Base-by-base conservation (phyloP, 2,329 filamentous ascomycete species). In the Pseudogymnoascus sp. region DNA sequence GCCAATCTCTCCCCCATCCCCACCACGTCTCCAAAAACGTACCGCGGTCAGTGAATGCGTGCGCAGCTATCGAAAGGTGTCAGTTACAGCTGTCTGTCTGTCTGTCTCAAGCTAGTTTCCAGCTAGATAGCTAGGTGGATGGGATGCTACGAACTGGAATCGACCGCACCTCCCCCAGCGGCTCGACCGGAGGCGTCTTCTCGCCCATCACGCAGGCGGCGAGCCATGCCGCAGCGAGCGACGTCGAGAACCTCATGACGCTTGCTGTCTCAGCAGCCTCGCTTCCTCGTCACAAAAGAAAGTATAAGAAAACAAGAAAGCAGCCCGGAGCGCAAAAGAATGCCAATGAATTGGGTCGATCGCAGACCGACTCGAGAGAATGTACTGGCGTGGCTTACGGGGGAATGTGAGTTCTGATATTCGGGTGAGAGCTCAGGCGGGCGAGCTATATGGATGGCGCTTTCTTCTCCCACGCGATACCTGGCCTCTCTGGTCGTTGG, bases 41-140 rank as follows among this genome's bases (percentile, higher is more conserved):
- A 92, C 90, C 82, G 89, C 84, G 74, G 83, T 79, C 66, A 96
- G 82, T 72, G 88, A 93, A 77, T 96, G 92, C 72, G 92, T 96
- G 73, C 91, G 86, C 73, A 96, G 82, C 90, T 95, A 76, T 66
- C 38, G 60, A 37, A 65, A 37, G 47, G 70, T n/a, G 69, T 71
- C 66, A 71, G 67, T 64, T 8, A 25, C 61, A n/a, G 18, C 23
- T 25, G 23, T 25, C 23, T 21, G 21, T 25, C 23, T 21, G 21
- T 21, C 61, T 62, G 25, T 28, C 40, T 31, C 21, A 53, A 23
- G 21, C 61, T 21, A 28, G 8, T 47, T 25, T 25, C 5, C n/a
- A n/a, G 42, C 3, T 18, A n/a, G 5, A 2, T 2, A 25, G 23
- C 23, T 25, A 25, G 23, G 5, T 25, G 23, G 12, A 47, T 47